Conservation (phyloP, 2,329 filamentous ascomycete genomes). For the Penicillium sp. region DNA sequence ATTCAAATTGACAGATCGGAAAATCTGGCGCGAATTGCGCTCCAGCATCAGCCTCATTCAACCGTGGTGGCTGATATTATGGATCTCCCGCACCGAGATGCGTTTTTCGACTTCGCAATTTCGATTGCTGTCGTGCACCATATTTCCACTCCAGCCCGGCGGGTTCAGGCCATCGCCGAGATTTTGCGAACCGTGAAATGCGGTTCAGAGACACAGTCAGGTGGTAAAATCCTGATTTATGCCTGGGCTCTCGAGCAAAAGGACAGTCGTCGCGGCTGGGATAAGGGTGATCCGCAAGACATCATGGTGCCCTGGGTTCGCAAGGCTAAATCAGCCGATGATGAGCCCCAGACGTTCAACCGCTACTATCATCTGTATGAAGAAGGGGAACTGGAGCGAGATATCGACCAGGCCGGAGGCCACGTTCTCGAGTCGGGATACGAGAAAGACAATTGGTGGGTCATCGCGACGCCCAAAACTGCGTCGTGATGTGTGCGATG, state of each 20-base stretch:
- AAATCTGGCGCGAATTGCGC: slow-evolving; percentile 59
- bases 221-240: slow-evolving; percentile 74
- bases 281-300: slow-evolving; percentile 79
- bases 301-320: slow-evolving; percentile 95
- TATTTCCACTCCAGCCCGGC: slow-evolving; percentile 71
- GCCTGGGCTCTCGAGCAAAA: slow-evolving; percentile 96
- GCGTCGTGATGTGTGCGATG: slow-evolving; percentile 6
- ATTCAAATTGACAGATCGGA: slow-evolving; percentile 48
- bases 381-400: slow-evolving; percentile 79
- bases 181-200: slow-evolving; percentile 65
- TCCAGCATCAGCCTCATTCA: slow-evolving; percentile 60
- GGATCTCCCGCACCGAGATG: slow-evolving; percentile 70
- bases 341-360: slow-evolving; percentile 62
- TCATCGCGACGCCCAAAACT: slow-evolving; percentile 54
- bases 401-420: slow-evolving; percentile 73
- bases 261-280: slow-evolving; percentile 82
- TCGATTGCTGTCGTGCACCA: slow-evolving; percentile 95
- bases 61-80: slow-evolving; percentile 79
- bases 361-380: slow-evolving; percentile 93
- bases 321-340: slow-evolving; percentile 35
- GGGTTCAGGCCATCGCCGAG: slow-evolving; percentile 68
- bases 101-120: slow-evolving; percentile 78
- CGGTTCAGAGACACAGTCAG: slow-evolving; percentile 23
- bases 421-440: slow-evolving; percentile 77
- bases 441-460: slow-evolving; percentile 99